phyloP scores from a whole-genome alignment of 805 yeast genomes.

The Barnettozyma siamensis region DNA sequence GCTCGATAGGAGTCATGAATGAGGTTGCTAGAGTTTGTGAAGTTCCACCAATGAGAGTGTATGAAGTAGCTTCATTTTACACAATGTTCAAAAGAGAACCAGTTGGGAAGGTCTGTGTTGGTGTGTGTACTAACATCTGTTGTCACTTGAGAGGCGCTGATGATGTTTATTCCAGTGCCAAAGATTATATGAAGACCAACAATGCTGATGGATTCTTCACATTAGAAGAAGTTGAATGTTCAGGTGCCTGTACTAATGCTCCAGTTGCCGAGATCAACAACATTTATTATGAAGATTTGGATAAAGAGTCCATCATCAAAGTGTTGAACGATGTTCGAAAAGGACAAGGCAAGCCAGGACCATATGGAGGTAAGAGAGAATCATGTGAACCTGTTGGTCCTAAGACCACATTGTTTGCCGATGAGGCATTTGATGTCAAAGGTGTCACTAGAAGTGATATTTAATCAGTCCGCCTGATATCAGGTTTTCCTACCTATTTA shows the following conservation, averaged over 20 bases:
- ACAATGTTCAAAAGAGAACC: constrained; percentile 88
- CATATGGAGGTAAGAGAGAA: constrained; percentile 53
- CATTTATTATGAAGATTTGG: constrained; percentile 77
- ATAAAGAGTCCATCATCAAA: constrained; percentile 55
- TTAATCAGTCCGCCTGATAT: too few species aligned
- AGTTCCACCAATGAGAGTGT: constrained; percentile 92
- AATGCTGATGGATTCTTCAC: constrained; percentile 72
- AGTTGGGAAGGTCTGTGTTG: constrained; percentile 78
- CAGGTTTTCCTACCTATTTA: constrained; percentile 6
- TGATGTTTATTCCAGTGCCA: constrained; percentile 66
- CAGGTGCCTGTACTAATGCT: constrained; percentile 89
- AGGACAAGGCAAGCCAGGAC: constrained; percentile 65
- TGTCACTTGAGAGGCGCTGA: constrained; percentile 83
- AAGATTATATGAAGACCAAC: constrained; percentile 58
- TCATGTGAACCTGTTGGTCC: constrained; percentile 77
- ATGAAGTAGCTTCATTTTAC: constrained; percentile 88
- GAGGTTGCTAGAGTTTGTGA: constrained; percentile 79
- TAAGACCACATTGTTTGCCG: constrained; percentile 50
- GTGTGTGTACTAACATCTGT: constrained; percentile 86
- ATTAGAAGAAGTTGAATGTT: constrained; percentile 82
- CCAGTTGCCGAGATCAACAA: constrained; percentile 86
- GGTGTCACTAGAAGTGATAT: constrained; percentile 70
- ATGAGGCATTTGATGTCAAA: constrained; percentile 64
- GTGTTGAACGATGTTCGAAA: constrained; percentile 57
- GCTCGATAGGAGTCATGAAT: constrained; percentile 84